Conservation (phyloP, 257 asterid species). For the Solanum rostratum region DNA sequence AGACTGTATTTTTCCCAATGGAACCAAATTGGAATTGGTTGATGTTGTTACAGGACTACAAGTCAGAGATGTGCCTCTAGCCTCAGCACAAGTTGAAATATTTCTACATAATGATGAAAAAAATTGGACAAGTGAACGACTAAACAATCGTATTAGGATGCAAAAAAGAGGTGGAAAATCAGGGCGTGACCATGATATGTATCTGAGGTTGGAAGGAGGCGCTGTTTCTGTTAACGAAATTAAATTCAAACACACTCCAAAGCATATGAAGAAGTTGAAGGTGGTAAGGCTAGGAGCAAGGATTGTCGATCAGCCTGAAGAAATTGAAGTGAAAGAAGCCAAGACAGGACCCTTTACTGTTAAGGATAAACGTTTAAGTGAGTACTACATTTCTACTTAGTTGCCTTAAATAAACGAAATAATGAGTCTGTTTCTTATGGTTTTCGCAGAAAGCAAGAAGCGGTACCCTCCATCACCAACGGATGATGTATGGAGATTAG, state of each 20-base stretch:
- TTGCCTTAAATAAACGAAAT: background rate
- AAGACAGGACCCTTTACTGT: background rate
- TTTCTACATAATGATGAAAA: background rate
- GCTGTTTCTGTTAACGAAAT: background rate
- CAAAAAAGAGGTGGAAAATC: background rate
- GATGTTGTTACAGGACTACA: background rate
- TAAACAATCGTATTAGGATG: background rate
- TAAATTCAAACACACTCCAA: background rate
- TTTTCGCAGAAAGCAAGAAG: slow-evolving; percentile 10
- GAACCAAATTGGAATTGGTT: background rate
- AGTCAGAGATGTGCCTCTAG: background rate
- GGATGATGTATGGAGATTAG: slow-evolving; percentile 16
- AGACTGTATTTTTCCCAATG: background rate
- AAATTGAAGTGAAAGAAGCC: background rate
- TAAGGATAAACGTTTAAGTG: slow-evolving; percentile 2
- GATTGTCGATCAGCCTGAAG: background rate
- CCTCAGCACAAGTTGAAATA: background rate
- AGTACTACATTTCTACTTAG: background rate
- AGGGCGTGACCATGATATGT: background rate
- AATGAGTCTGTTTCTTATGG: background rate
- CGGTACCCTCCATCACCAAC: slow-evolving; percentile 10
- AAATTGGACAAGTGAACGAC: background rate
- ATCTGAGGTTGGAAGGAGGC: background rate
- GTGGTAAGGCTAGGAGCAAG: background rate
- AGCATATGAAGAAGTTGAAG: background rate